These are phyloP conservation scores for Penicillium daleae DNA, from an alignment of 495 filamentous ascomycete genomes.

Conservation along the genomic window DNA sequence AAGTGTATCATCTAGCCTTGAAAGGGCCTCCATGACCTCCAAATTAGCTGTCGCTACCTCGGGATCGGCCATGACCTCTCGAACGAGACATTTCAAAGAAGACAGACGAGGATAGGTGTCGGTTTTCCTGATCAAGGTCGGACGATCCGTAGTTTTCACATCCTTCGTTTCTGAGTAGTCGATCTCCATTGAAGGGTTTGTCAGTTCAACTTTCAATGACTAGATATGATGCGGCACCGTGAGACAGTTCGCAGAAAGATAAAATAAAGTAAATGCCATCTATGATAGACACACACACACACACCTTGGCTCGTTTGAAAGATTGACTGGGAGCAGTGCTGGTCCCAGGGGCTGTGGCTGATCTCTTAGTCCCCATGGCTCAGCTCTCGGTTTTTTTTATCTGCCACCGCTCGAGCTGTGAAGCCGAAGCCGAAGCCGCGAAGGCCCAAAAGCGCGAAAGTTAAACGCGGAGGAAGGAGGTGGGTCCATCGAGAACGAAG, in stretches of 20 bases:
- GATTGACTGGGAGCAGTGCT: neutral
- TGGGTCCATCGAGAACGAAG: neutral
- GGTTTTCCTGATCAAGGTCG: neutral
- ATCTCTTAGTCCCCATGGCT: neutral
- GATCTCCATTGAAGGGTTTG: neutral
- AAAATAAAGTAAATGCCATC: neutral
- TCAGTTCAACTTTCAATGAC: neutral
- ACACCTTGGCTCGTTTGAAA: constrained; percentile 20
- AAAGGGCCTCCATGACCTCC: constrained; percentile 30
- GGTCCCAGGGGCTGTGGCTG: neutral
- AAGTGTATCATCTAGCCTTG: constrained; percentile 29
- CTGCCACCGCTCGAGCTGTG: neutral
- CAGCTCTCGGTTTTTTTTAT: neutral
- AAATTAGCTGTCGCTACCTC: constrained; percentile 17
- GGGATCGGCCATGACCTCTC: constrained; percentile 25
- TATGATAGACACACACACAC: constrained; percentile 1
- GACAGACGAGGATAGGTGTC: constrained; percentile 14
- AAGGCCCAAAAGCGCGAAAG: neutral
- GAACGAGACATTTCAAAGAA: constrained; percentile 22
- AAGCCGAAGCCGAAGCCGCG: neutral
- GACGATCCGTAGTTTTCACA: neutral
- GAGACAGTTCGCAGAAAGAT: neutral
- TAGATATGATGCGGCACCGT: neutral
- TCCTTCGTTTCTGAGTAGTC: neutral
- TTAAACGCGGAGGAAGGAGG: constrained; percentile 1